Percentiles rank a stretch among this genome's conserved stretches.
These are phyloP conservation scores for Ceratocystis huliohia DNA, from an alignment of 2,329 filamentous ascomycete genomes.

Conservation along the genomic window DNA sequence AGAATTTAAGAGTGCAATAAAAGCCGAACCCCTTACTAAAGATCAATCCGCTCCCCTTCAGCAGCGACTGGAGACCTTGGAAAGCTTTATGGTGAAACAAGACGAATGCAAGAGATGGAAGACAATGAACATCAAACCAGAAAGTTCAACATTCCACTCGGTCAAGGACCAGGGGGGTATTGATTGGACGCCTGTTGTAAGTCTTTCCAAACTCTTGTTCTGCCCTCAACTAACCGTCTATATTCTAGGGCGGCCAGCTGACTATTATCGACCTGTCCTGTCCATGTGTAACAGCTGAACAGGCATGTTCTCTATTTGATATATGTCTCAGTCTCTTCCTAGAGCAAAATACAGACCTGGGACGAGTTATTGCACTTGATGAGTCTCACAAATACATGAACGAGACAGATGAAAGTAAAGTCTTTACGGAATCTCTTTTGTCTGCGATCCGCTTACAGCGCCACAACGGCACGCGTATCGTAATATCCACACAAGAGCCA, in stretches of 20 bases:
- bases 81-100: not conserved
- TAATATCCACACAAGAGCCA: not conserved
- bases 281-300: not conserved
- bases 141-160: not conserved
- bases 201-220: not conserved
- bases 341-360: not conserved
- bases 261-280: not conserved
- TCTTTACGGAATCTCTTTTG: not conserved
- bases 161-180: not conserved
- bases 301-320: not conserved
- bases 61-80: not conserved
- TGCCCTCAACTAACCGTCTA: too few relatives aligned
- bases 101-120: accelerated
- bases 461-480: not conserved
- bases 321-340: not conserved
- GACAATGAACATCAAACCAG: not conserved
- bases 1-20: not conserved
- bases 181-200: not conserved
- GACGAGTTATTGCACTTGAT: not conserved
- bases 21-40: not conserved
- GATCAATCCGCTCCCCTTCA: not conserved
- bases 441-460: not conserved
- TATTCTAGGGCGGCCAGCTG: not conserved
- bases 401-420: not conserved
- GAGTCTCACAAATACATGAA: not conserved